phyloP scores from a whole-genome alignment of 306 rosid species.

The Hippophae gyantsensis region DNA sequence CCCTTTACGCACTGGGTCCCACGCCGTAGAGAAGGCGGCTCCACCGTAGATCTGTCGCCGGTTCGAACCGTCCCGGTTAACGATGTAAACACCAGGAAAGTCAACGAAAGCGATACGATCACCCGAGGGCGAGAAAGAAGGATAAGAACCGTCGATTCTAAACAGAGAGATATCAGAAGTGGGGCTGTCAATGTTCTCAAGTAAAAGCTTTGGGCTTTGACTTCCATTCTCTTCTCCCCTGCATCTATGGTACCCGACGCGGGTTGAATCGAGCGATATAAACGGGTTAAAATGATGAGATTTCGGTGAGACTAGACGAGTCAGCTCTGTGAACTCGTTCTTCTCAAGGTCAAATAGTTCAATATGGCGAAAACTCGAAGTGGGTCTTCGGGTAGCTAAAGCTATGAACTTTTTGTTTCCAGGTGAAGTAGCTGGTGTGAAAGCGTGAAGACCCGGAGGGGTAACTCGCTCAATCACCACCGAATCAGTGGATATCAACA shows the following conservation, averaged over 20 bases:
- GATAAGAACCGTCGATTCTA: constrained; percentile 58
- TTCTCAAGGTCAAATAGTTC: constrained; percentile 46
- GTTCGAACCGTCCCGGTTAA: constrained; percentile 66
- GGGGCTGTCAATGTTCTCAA: constrained; percentile 54
- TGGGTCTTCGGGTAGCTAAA: constrained; percentile 65
- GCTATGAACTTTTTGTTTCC: constrained; percentile 65
- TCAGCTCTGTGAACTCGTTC: constrained; percentile 57
- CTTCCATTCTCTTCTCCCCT: constrained; percentile 34
- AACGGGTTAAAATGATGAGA: constrained; percentile 83
- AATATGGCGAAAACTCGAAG: constrained; percentile 56
- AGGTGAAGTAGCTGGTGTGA: constrained; percentile 76
- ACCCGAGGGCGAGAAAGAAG: constrained; percentile 61
- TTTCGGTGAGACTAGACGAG: constrained; percentile 44
- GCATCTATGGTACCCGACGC: constrained; percentile 81
- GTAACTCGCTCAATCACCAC: constrained; percentile 60
- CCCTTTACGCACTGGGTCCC: constrained; percentile 65
- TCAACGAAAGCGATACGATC: constrained; percentile 49
- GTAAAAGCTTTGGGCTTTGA: constrained; percentile 20
- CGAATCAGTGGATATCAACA: constrained; percentile 25
- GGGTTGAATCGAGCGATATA: constrained; percentile 47
- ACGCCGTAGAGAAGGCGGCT: constrained; percentile 49
- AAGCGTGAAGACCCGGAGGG: constrained; percentile 73
- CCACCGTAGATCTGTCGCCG: constrained; percentile 30
- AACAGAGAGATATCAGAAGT: constrained; percentile 44
- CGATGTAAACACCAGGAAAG: constrained; percentile 53